Percentiles rank a stretch among this genome's conserved stretches.
phyloP scores from a whole-genome alignment of 2,329 filamentous ascomycete species.

The Xylariaceae sp. region DNA sequence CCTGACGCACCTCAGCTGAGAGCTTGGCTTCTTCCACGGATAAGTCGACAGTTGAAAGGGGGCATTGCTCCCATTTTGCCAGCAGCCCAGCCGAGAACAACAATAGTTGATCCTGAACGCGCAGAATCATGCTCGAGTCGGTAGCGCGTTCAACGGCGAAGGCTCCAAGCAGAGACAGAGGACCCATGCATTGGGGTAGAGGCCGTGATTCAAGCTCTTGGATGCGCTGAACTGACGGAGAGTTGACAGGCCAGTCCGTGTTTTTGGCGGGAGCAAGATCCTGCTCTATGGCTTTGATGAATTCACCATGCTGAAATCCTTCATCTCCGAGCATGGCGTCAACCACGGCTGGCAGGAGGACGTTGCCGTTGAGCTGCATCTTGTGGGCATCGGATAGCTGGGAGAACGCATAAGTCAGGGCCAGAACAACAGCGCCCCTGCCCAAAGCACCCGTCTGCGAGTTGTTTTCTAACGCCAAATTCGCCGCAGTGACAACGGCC shows the following conservation, averaged over 20 bases:
- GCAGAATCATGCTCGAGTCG: slow-evolving; percentile 42
- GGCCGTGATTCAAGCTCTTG: slow-evolving; percentile 55
- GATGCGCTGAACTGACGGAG: slow-evolving; percentile 56
- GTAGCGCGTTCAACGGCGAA: slow-evolving; percentile 56
- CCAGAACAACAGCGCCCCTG: slow-evolving; percentile 56
- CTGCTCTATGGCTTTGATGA: slow-evolving; percentile 62
- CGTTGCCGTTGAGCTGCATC: slow-evolving; percentile 58
- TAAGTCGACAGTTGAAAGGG: slow-evolving; percentile 66
- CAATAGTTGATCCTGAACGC: slow-evolving; percentile 56
- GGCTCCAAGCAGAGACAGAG: slow-evolving; percentile 59
- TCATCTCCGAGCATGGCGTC: slow-evolving; percentile 64
- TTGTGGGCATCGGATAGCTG: slow-evolving; percentile 58
- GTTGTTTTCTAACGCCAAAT: slow-evolving; percentile 60
- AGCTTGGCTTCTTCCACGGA: slow-evolving; percentile 60
- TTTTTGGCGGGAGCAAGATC: slow-evolving; percentile 57
- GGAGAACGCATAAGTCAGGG: slow-evolving; percentile 72
- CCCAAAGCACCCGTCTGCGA: slow-evolving; percentile 39
- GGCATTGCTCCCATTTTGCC: slow-evolving; percentile 68
- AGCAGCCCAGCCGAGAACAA: slow-evolving; percentile 62
- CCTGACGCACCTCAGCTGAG: slow-evolving; percentile 58
- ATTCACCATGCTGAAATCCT: slow-evolving; percentile 71
- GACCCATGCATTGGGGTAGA: slow-evolving; percentile 61
- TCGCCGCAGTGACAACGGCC: slow-evolving; percentile 68
- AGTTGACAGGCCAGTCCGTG: slow-evolving; percentile 60
- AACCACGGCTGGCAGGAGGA: slow-evolving; percentile 64